phyloP scores from a whole-genome alignment of 1,139 yeast species.

The Pichia cactophila region DNA sequence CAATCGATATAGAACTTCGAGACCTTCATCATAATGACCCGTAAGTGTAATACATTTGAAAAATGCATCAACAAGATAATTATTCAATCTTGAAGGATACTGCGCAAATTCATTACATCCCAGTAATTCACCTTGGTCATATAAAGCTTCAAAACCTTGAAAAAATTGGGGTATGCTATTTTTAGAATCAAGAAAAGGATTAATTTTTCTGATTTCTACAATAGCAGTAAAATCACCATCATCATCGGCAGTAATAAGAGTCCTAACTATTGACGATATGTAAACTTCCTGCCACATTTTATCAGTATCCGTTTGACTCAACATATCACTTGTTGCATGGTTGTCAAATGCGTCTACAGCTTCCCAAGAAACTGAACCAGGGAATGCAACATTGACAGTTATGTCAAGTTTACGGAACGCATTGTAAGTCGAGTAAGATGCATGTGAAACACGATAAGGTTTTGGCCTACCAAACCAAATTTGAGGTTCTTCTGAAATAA shows the following conservation, averaged over 20 bases:
- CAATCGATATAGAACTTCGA: conserved; percentile 38
- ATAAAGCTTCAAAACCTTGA: conserved; percentile 42
- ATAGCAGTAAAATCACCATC: conserved; percentile 53
- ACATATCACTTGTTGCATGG: conserved; percentile 39
- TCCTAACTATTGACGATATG: conserved; percentile 47
- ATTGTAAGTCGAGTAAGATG: conserved; percentile 58
- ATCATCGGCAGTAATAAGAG: conserved; percentile 52
- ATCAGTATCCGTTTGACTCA: conserved; percentile 44
- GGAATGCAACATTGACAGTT: conserved; percentile 60
- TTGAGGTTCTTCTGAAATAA: conserved; percentile 43
- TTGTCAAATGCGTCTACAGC: conserved; percentile 35
- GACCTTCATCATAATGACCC: conserved; percentile 39
- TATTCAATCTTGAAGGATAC: conserved; percentile 45
- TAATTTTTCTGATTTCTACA: conserved; percentile 55
- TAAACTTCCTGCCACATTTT: conserved; percentile 72
- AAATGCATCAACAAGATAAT: conserved; percentile 49
- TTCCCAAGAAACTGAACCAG: conserved; percentile 42
- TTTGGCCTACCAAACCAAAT: conserved; percentile 52
- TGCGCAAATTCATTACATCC: conserved; percentile 59
- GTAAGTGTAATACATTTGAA: conserved; percentile 41
- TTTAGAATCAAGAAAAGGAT: conserved; percentile 50
- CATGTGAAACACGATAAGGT: conserved; percentile 49
- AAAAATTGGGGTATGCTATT: conserved; percentile 41
- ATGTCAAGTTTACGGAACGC: conserved; percentile 64
- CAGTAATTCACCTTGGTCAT: conserved; percentile 47